Percentiles rank a stretch among this genome's conserved stretches.
These are phyloP conservation scores for Mycena floridula DNA, from an alignment of 768 basidiomycete genomes.

Conservation along the genomic window DNA sequence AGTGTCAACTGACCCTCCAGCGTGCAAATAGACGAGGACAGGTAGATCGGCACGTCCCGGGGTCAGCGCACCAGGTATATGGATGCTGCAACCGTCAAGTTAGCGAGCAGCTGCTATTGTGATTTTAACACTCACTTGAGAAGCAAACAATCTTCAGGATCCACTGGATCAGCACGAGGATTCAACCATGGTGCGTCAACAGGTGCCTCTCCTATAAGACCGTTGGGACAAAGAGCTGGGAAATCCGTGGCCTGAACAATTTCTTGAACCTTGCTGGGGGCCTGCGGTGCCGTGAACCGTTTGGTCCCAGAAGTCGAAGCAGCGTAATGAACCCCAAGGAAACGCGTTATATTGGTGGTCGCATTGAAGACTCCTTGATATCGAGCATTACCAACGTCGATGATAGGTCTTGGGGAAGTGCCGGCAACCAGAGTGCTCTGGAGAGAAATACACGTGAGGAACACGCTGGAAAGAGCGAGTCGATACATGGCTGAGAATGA, in stretches of 20 bases:
- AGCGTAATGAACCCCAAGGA: slow-evolving; percentile 2
- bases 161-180: not conserved
- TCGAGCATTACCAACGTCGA: slow-evolving; percentile 13
- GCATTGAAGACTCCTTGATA: slow-evolving; percentile 12
- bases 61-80: not conserved
- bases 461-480: no score
- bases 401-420: slow-evolving; percentile 6
- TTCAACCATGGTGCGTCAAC: not conserved
- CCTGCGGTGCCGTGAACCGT: not conserved
- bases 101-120: no score
- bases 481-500: no score
- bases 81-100: not conserved
- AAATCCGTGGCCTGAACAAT: not conserved
- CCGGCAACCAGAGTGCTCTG: no score
- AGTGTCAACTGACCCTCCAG: not conserved
- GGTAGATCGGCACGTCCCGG: not conserved
- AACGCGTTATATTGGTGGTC: slow-evolving; percentile 7
- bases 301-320: not conserved
- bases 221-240: not conserved
- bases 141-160: not conserved
- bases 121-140: not conserved
- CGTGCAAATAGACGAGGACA: not conserved
- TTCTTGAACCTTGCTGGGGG: not conserved
- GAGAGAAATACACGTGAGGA: no score
- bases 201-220: not conserved